Conservation (phyloP, 441 rosid genomes). For the Sinapis alba region DNA sequence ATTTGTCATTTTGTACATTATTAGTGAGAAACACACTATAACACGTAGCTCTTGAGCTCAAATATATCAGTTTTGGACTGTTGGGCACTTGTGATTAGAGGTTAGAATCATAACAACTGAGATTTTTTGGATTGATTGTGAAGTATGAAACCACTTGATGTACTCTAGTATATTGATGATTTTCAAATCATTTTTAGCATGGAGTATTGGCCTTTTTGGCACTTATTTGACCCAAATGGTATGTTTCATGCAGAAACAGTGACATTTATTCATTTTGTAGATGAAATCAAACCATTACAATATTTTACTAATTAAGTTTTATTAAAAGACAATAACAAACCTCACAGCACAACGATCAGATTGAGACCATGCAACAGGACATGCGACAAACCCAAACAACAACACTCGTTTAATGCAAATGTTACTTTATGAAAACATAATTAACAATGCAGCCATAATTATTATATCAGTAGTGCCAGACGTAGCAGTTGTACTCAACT, state of each 20-base stretch:
- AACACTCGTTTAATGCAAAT: neutral
- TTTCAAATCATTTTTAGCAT: constrained; percentile 1
- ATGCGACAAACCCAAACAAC: neutral
- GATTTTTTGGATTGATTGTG: neutral
- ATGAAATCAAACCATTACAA: constrained; percentile 8
- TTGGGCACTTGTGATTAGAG: neutral
- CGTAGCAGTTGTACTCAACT: constrained; percentile 55
- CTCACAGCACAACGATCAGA: constrained; percentile 6
- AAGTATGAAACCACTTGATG: neutral
- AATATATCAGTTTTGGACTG: neutral
- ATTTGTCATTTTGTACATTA: neutral
- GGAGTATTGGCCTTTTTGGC: neutral
- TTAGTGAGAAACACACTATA: neutral
- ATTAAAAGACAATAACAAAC: neutral
- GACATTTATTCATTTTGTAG: neutral
- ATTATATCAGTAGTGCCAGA: constrained; percentile 55
- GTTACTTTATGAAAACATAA: neutral
- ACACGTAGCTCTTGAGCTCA: neutral
- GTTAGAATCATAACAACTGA: neutral
- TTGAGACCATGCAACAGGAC: neutral
- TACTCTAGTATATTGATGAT: neutral
- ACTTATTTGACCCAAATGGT: constrained; percentile 7
- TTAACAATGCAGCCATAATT: neutral
- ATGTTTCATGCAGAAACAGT: neutral
- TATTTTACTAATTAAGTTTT: neutral